Evolutionary conservation across 768 basidiomycete species (phyloP).

Genomic region (Crassisporium funariophilum): DNA sequence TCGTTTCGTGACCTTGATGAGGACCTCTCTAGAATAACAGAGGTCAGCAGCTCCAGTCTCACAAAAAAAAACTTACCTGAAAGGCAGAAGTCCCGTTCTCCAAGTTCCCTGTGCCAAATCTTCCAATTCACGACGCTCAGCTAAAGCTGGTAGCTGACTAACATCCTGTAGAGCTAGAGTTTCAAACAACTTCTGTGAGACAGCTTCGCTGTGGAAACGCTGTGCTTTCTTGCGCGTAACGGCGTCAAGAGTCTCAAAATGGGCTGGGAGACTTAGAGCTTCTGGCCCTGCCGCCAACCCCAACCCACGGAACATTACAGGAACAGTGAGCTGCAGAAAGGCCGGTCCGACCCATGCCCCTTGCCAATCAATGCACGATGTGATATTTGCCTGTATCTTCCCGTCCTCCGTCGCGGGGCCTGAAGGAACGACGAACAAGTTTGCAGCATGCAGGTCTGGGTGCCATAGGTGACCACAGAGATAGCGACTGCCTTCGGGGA

Average conservation of each 20-base stretch:
- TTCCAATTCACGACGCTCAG: background rate
- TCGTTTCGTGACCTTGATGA: background rate
- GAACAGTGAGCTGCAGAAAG: constrained; percentile 3
- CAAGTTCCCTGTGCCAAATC: background rate
- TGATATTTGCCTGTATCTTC: background rate
- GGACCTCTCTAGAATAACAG: background rate
- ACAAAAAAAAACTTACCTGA: constrained; percentile 1
- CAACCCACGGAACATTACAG: background rate
- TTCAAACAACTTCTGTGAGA: background rate
- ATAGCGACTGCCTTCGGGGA: background rate
- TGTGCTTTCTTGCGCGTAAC: background rate
- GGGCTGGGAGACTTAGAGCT: background rate
- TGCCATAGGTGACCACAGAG: constrained; percentile 2
- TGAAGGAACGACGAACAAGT: constrained; percentile 2
- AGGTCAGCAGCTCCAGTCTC: background rate
- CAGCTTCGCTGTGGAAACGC: background rate
- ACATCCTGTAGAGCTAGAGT: background rate
- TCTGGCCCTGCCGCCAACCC: background rate
- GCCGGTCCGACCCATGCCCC: constrained; percentile 2
- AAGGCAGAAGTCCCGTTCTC: background rate
- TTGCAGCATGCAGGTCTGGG: background rate
- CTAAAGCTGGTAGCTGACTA: background rate
- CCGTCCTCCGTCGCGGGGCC: background rate
- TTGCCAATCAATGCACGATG: constrained; percentile 3
- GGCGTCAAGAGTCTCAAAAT: constrained; percentile 1